Conservation (phyloP, 208 protist genomes). For the Wallacemonas collosoma region DNA sequence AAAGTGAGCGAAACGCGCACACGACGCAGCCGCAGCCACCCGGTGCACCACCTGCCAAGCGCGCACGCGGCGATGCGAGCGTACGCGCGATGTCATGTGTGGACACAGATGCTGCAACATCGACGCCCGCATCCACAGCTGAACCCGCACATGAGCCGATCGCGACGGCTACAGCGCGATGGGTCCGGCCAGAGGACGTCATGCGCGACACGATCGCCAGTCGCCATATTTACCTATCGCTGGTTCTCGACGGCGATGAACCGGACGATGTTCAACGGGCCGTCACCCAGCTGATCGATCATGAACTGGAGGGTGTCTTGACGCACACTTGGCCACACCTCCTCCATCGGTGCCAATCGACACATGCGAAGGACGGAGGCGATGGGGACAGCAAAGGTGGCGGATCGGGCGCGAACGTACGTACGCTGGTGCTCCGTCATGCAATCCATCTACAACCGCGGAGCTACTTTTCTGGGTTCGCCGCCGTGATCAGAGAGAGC, state of each 20-base stretch:
- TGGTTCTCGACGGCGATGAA: conserved; percentile 71
- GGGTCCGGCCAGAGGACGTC: conserved; percentile 64
- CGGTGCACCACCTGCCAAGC: not conserved
- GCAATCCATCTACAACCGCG: conserved; percentile 48
- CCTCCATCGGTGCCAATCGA: not conserved
- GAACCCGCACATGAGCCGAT: not conserved
- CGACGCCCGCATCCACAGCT: not conserved
- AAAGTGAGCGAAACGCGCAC: too few relatives aligned
- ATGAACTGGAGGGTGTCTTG: conserved; percentile 8
- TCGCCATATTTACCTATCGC: conserved; percentile 56
- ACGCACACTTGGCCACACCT: not conserved
- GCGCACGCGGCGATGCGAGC: not conserved
- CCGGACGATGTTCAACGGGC: conserved; percentile 44
- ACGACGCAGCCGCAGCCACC: not conserved
- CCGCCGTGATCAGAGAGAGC: conserved; percentile 10
- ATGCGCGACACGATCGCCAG: conserved; percentile 55
- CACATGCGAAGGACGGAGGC: not conserved
- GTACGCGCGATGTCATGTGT: too few relatives aligned
- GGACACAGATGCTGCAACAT: too few relatives aligned
- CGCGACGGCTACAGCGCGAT: conserved; percentile 5
- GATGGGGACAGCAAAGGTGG: not conserved
- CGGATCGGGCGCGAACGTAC: not conserved
- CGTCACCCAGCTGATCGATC: conserved; percentile 41
- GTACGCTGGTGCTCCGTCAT: conserved; percentile 40
- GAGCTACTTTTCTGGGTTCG: conserved; percentile 37